Conservation (phyloP, 306 rosid species). For the Astragalus glycyphyllos region DNA sequence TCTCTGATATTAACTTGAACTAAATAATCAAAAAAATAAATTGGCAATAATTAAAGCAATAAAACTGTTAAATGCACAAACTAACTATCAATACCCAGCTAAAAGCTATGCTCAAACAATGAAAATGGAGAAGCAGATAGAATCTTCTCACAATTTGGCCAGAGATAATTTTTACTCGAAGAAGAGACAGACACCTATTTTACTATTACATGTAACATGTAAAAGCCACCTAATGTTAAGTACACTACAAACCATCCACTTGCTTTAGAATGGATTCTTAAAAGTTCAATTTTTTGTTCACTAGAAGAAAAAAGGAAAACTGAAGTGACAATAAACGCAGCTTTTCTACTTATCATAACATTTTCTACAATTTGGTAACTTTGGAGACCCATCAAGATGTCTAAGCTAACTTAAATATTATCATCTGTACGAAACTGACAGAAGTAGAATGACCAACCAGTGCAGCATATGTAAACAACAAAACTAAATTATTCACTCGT, state of each 20-base stretch:
- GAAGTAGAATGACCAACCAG: background rate
- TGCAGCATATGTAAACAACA: background rate
- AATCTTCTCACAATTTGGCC: background rate
- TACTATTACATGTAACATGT: background rate
- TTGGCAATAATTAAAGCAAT: too few species aligned
- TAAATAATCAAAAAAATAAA: too few species aligned
- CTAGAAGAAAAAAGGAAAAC: background rate
- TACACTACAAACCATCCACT: too few species aligned
- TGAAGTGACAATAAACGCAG: background rate
- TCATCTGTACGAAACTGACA: background rate
- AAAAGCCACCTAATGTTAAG: too few species aligned
- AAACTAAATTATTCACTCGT: background rate
- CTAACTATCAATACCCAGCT: background rate
- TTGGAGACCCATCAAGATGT: slow-evolving; percentile 7
- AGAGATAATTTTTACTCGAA: background rate
- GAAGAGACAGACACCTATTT: background rate
- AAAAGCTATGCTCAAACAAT: background rate
- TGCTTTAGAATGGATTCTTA: too few species aligned
- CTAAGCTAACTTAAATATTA: background rate
- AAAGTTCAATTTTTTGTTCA: too few species aligned
- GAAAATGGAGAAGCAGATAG: background rate
- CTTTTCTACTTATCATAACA: background rate
- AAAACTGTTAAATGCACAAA: too few species aligned
- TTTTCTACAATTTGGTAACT: background rate
- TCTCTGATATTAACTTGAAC: too few species aligned